A percentile compares a stretch with the other conserved stretches of the same genome.
These are phyloP conservation scores for Aspergillus panamensis DNA, from an alignment of 495 filamentous ascomycete species.

Conservation along the genomic window DNA sequence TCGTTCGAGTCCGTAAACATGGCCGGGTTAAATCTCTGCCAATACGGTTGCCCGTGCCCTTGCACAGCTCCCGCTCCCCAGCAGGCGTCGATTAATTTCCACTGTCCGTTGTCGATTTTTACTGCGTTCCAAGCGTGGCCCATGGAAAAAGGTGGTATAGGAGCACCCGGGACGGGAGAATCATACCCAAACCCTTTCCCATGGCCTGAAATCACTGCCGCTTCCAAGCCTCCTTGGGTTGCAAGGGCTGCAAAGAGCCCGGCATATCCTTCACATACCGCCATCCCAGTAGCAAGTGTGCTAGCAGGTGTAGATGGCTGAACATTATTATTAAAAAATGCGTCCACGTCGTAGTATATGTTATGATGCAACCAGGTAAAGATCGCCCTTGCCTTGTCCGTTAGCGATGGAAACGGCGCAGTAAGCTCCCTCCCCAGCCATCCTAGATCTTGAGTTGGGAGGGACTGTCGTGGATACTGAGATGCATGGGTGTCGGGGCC, in stretches of 20 bases:
- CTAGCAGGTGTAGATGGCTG: slow-evolving; percentile 62
- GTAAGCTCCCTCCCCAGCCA: slow-evolving; percentile 77
- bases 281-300: slow-evolving; percentile 68
- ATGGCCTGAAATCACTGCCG: slow-evolving; percentile 67
- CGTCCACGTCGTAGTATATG: slow-evolving; percentile 72
- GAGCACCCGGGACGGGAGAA: slow-evolving; percentile 50
- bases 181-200: slow-evolving; percentile 80
- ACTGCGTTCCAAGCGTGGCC: slow-evolving; percentile 94
- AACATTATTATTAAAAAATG: slow-evolving; percentile 70
- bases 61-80: slow-evolving; percentile 78
- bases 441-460: slow-evolving; percentile 61
- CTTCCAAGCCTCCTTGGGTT: slow-evolving; percentile 66
- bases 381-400: slow-evolving; percentile 86
- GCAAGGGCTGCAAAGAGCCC: slow-evolving; percentile 75
- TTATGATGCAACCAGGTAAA: slow-evolving; percentile 98
- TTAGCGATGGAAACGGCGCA: slow-evolving; percentile 69
- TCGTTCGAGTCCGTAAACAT: slow-evolving; percentile 80
- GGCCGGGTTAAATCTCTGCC: slow-evolving; percentile 60
- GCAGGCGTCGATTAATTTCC: slow-evolving; percentile 89
- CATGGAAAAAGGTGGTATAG: slow-evolving; percentile 52
- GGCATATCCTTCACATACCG: slow-evolving; percentile 91
- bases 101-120: slow-evolving; percentile 74
- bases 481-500: slow-evolving; percentile 74
- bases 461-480: slow-evolving; percentile 64
- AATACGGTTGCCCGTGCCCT: slow-evolving; percentile 54